Conservation (phyloP, 2,329 filamentous ascomycete genomes). For the Diaporthe longicolla region DNA sequence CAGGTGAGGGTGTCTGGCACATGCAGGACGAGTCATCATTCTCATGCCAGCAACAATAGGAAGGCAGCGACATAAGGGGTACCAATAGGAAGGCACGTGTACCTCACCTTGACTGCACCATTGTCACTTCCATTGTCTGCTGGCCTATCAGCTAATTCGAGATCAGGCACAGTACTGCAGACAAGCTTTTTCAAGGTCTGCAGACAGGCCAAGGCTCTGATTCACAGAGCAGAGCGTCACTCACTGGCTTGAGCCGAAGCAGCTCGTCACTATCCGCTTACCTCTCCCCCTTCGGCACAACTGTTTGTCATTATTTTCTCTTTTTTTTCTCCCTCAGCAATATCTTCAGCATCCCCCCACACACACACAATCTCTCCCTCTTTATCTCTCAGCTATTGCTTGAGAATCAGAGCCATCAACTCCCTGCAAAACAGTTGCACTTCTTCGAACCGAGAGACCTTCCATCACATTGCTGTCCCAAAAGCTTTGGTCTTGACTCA, state of each 20-base stretch:
- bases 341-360: not conserved
- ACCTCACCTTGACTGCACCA: not conserved
- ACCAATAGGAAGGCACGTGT: constrained; percentile 9
- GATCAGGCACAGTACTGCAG: not conserved
- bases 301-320: not conserved
- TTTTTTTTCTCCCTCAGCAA: not conserved
- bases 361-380: too few species aligned
- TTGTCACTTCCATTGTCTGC: not conserved
- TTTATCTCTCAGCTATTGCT: too few species aligned
- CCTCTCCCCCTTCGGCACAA: not conserved
- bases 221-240: not conserved
- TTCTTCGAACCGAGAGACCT: not conserved
- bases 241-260: not conserved
- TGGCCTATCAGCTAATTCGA: not conserved
- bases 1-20: not conserved
- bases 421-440: not conserved
- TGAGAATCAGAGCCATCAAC: not conserved
- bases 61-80: not conserved
- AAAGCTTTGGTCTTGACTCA: not conserved
- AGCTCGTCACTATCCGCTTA: not conserved
- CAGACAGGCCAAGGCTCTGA: not conserved
- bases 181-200: not conserved
- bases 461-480: not conserved
- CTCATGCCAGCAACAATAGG: not conserved
- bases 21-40: not conserved